A percentile compares a stretch with the other conserved stretches of the same genome.
Evolutionary conservation across 1,284 basidiomycete species (phyloP).

Genomic region (Pascua sp.): DNA sequence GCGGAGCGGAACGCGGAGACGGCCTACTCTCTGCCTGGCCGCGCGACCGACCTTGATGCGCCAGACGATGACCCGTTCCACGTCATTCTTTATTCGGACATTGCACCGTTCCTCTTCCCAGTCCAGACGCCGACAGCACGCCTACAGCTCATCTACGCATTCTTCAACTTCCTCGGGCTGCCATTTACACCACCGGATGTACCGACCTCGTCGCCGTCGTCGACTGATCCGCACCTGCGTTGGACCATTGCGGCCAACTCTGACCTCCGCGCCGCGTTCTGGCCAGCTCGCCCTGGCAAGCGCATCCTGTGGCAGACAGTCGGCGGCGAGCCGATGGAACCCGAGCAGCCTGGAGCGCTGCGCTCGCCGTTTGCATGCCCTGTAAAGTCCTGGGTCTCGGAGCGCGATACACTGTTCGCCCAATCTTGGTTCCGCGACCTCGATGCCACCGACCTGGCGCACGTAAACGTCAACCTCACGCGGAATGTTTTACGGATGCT

Average conservation of each 20-base stretch:
- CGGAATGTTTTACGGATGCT: slow-evolving; percentile 36
- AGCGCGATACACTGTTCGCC: slow-evolving; percentile 25
- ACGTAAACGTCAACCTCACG: slow-evolving; percentile 34
- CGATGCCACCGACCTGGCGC: slow-evolving; percentile 26
- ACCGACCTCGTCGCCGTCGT: slow-evolving; percentile 43
- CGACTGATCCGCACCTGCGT: slow-evolving; percentile 47
- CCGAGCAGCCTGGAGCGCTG: slow-evolving; percentile 25
- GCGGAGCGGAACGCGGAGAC: slow-evolving; percentile 59
- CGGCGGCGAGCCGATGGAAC: slow-evolving; percentile 49
- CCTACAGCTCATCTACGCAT: slow-evolving; percentile 66
- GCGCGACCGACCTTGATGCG: slow-evolving; percentile 56
- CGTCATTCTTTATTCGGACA: slow-evolving; percentile 73
- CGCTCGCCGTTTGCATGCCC: slow-evolving; percentile 29
- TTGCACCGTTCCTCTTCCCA: slow-evolving; percentile 65
- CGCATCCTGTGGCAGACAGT: slow-evolving; percentile 40
- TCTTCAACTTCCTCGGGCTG: slow-evolving; percentile 73
- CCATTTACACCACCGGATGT: slow-evolving; percentile 51
- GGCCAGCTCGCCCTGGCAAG: slow-evolving; percentile 19
- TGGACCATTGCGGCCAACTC: slow-evolving; percentile 24
- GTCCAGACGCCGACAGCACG: slow-evolving; percentile 58
- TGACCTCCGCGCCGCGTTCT: slow-evolving; percentile 32
- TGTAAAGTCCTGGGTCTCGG: slow-evolving; percentile 35
- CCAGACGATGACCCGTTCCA: slow-evolving; percentile 65
- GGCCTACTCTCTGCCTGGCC: slow-evolving; percentile 55
- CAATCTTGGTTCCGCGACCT: slow-evolving; percentile 46